Conservation (phyloP, 2,329 filamentous ascomycete species). For the Periconia macrospinosa region DNA sequence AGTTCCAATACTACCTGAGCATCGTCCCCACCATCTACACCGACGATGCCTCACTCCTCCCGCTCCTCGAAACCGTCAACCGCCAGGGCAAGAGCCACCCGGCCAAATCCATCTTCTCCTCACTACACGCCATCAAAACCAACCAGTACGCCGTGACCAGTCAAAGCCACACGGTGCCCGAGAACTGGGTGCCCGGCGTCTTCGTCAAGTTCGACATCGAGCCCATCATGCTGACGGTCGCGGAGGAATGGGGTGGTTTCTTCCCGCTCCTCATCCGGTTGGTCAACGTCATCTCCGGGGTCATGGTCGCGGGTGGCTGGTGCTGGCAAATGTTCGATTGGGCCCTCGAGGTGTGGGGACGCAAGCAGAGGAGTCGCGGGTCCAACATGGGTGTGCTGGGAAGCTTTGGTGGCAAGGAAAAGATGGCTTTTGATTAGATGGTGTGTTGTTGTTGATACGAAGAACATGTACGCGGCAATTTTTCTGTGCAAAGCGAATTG, state of each 20-base stretch:
- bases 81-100: conserved; percentile 32
- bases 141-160: conserved; percentile 98
- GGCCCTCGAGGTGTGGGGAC: conserved; percentile 57
- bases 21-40: conserved; percentile 93
- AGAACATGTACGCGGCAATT: not conserved
- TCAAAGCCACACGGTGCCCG: conserved; percentile 71
- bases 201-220: conserved; percentile 99
- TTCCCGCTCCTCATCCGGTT: conserved; percentile 76
- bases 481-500: not conserved
- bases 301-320: conserved; percentile 93
- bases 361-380: conserved; percentile 40
- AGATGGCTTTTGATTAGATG: conserved; percentile 16
- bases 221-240: conserved; percentile 84
- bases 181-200: conserved; percentile 77
- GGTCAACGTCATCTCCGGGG: conserved; percentile 87
- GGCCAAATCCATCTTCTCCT: conserved; percentile 39
- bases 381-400: conserved; percentile 53
- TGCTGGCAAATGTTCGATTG: conserved; percentile 83
- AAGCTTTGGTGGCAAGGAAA: conserved; percentile 18
- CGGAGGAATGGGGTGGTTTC: conserved; percentile 76
- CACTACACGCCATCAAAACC: conserved; percentile 70
- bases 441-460: not conserved
- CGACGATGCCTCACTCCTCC: conserved; percentile 53
- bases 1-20: conserved; percentile 97
- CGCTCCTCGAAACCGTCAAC: conserved; percentile 41